Conservation (phyloP, 176 grass and related monocot species). For the Oryza brachyantha region DNA sequence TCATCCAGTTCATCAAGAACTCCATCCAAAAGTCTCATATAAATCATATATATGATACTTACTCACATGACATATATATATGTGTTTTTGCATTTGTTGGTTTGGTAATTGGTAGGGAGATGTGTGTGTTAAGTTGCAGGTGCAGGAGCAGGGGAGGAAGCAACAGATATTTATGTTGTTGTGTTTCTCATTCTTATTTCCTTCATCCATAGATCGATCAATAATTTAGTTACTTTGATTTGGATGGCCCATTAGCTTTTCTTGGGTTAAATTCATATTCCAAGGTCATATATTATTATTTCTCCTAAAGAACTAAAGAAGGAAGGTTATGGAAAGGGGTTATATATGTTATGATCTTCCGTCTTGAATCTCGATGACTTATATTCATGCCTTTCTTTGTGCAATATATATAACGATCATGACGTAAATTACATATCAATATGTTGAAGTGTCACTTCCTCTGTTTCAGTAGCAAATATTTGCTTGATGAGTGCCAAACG, state of each 20-base stretch:
- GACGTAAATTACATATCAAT: too few species aligned
- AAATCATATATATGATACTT: neutral
- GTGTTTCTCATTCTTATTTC: neutral
- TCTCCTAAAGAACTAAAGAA: neutral
- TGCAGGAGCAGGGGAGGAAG: neutral
- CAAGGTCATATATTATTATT: neutral
- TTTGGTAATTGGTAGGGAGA: neutral
- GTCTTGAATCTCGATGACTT: neutral
- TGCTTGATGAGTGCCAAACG: too few species aligned
- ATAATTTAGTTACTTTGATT: conserved; percentile 2
- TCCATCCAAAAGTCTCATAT: neutral
- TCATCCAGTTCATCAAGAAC: neutral
- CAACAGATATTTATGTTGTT: conserved; percentile 31
- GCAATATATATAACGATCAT: too few species aligned
- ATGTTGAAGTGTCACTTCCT: too few species aligned
- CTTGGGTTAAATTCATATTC: neutral
- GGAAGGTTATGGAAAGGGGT: neutral
- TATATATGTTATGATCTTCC: neutral
- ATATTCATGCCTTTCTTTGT: too few species aligned
- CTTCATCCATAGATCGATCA: conserved; percentile 5
- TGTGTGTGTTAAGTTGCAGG: neutral
- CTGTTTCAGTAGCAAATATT: too few species aligned
- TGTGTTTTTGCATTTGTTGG: too few species aligned
- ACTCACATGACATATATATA: too few species aligned
- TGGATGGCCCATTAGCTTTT: neutral